Evolutionary conservation across 31 red algal genomes (phyloP).

Genomic region (Odonthalia washingtoniensis): DNA sequence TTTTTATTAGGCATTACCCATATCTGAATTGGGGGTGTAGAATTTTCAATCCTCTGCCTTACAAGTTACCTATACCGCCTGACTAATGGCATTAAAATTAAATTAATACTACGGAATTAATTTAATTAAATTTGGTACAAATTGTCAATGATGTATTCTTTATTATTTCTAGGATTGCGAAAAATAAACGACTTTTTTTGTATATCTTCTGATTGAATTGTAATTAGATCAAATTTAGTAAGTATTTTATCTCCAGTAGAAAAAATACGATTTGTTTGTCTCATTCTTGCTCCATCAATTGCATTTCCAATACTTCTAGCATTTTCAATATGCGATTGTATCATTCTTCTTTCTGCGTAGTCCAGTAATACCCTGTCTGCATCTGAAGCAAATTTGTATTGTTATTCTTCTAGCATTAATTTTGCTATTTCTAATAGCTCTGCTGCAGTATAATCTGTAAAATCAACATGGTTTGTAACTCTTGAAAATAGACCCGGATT

Average conservation of each 20-base stretch:
- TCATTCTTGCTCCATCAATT: constrained; percentile 92
- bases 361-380: constrained; percentile 54
- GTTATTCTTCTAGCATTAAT: constrained; percentile 70
- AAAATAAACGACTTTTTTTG: neutral
- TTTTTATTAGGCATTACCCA: neutral
- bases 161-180: neutral
- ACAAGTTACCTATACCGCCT: neutral
- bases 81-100: too few species aligned
- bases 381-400: constrained; percentile 64
- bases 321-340: constrained; percentile 93
- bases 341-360: constrained; percentile 91
- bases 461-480: constrained; percentile 87
- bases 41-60: constrained; percentile 3
- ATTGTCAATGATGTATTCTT: neutral
- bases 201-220: constrained; percentile 10
- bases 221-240: neutral
- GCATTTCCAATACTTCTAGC: constrained; percentile 91
- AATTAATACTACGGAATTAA: neutral
- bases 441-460: constrained; percentile 81
- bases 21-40: neutral
- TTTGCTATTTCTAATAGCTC: constrained; percentile 91
- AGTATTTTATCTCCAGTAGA: constrained; percentile 4
- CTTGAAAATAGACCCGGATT: constrained; percentile 90
- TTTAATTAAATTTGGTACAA: neutral
- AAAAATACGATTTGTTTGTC: constrained; percentile 28